A percentile compares a stretch with the other conserved stretches of the same genome.
Evolutionary conservation across 2,329 filamentous ascomycete genomes (phyloP).

Genomic region (Truncatella angustata): DNA sequence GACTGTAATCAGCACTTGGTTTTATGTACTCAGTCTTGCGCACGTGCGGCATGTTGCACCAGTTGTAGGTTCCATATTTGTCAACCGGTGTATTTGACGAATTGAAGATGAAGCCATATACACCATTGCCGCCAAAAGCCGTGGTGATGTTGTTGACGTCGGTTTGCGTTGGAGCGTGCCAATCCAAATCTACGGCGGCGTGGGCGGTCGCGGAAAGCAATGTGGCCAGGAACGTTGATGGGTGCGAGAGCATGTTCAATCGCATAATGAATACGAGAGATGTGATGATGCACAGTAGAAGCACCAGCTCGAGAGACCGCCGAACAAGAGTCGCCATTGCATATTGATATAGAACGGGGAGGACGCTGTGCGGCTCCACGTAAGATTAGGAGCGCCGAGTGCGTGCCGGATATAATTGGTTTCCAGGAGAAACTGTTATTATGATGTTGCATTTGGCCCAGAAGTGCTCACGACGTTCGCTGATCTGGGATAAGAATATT

Average conservation of each 20-base stretch:
- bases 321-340: neutral
- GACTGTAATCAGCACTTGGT: slow-evolving; percentile 53
- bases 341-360: neutral
- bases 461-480: no score
- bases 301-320: neutral
- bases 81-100: slow-evolving; percentile 56
- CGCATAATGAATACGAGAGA: neutral
- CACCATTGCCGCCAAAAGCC: slow-evolving; percentile 57
- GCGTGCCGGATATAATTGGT: no score
- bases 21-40: slow-evolving; percentile 61
- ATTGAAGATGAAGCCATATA: slow-evolving; percentile 74
- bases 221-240: neutral
- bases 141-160: slow-evolving; percentile 60
- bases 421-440: no score
- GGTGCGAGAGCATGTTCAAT: neutral
- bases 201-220: slow-evolving; percentile 1
- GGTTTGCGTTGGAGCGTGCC: slow-evolving; percentile 56
- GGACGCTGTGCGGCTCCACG: neutral
- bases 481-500: neutral
- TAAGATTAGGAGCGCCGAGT: neutral
- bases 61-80: slow-evolving; percentile 69
- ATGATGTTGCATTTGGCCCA: no score
- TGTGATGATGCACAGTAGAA: neutral
- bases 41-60: slow-evolving; percentile 88
- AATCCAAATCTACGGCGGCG: slow-evolving; percentile 40